phyloP scores from a whole-genome alignment of 2,329 filamentous ascomycete genomes.

The Penicillium aurantiogriseum region DNA sequence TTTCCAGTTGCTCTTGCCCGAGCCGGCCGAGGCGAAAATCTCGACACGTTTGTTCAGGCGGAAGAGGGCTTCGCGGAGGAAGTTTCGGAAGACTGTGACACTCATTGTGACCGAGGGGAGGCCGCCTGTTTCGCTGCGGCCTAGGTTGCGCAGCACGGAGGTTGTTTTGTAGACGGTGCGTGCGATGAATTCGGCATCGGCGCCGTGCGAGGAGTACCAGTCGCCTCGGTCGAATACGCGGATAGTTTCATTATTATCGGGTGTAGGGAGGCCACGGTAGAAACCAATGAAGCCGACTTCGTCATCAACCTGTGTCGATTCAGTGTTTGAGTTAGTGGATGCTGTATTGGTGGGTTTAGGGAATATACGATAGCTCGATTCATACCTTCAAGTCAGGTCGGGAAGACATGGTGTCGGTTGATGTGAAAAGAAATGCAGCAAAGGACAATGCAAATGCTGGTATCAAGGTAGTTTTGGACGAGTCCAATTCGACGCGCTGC shows the following conservation, averaged over 20 bases:
- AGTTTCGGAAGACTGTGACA: slow-evolving; percentile 90
- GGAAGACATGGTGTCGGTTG: slow-evolving; percentile 60
- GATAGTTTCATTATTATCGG: slow-evolving; percentile 64
- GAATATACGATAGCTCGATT: not conserved
- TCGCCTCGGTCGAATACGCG: slow-evolving; percentile 92
- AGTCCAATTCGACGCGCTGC: slow-evolving; percentile 27
- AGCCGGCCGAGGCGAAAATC: slow-evolving; percentile 74
- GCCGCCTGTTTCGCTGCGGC: slow-evolving; percentile 77
- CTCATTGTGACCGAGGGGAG: slow-evolving; percentile 95
- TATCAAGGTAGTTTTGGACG: slow-evolving; percentile 10
- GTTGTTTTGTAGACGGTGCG: slow-evolving; percentile 93
- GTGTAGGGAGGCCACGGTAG: slow-evolving; percentile 78
- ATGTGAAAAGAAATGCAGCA: slow-evolving; percentile 12
- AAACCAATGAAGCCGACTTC: slow-evolving; percentile 96
- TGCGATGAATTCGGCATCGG: slow-evolving; percentile 50
- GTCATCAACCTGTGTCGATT: slow-evolving; percentile 72
- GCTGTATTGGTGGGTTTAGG: not conserved
- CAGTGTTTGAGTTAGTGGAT: slow-evolving; percentile 8
- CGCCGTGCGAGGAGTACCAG: slow-evolving; percentile 72
- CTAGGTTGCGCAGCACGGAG: slow-evolving; percentile 87
- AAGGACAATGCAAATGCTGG: slow-evolving; percentile 9
- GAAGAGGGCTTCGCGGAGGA: slow-evolving; percentile 90
- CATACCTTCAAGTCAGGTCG: slow-evolving; percentile 68
- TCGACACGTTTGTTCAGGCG: slow-evolving; percentile 87
- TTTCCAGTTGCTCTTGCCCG: slow-evolving; percentile 83